Conservation (phyloP, 2,329 filamentous ascomycete species). For the Phyllosticta citribraziliensis region DNA sequence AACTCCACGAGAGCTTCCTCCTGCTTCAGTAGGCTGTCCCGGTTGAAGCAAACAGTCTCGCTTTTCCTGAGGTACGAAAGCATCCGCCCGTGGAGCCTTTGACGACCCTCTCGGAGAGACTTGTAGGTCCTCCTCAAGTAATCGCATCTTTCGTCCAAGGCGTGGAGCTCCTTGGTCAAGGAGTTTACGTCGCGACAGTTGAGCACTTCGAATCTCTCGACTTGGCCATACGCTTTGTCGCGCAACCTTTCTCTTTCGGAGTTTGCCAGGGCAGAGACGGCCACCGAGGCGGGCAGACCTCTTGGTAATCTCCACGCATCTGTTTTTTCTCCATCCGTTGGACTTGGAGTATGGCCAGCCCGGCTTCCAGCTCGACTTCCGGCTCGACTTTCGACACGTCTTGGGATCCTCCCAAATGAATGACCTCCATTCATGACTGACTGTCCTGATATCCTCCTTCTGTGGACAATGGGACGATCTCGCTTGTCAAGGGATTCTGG, state of each 20-base stretch:
- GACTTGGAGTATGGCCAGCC: constrained; percentile 21
- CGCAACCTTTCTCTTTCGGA: constrained; percentile 27
- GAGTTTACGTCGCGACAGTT: constrained; percentile 31
- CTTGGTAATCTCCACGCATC: constrained; percentile 28
- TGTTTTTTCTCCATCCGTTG: constrained; percentile 23
- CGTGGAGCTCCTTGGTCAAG: constrained; percentile 63
- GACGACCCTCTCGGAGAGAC: constrained; percentile 63
- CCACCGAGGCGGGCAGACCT: constrained; percentile 28
- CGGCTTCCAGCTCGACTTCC: constrained; percentile 15
- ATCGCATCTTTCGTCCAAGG: constrained; percentile 67
- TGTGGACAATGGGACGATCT: background rate
- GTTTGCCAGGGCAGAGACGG: constrained; percentile 23
- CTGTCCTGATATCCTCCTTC: constrained; percentile 21
- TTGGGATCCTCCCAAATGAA: constrained; percentile 22
- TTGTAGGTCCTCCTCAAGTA: constrained; percentile 70
- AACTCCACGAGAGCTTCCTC: constrained; percentile 70
- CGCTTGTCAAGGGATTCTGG: constrained; percentile 2
- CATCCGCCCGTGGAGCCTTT: constrained; percentile 67
- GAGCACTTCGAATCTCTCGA: constrained; percentile 31
- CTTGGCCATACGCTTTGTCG: constrained; percentile 29
- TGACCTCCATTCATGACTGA: constrained; percentile 28
- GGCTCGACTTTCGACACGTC: constrained; percentile 10
- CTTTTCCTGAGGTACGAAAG: constrained; percentile 67
- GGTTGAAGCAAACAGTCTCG: constrained; percentile 59
- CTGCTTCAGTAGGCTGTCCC: constrained; percentile 67